Percentiles rank a stretch among this genome's conserved stretches.
These are phyloP conservation scores for Leccinum sublutescens DNA, from an alignment of 768 basidiomycete genomes.

Conservation along the genomic window DNA sequence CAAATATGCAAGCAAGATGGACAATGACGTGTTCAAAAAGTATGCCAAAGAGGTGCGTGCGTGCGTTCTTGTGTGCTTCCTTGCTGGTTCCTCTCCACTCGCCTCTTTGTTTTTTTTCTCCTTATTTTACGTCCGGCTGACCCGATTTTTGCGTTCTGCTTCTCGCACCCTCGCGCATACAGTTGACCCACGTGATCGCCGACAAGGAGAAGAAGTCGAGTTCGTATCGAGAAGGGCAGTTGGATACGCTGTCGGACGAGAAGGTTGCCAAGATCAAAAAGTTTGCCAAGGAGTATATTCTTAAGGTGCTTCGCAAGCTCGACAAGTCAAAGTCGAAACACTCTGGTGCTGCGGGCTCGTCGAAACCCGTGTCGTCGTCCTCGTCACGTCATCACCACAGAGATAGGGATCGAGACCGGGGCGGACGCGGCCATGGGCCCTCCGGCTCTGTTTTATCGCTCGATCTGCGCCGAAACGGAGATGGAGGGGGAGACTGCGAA, in stretches of 20 bases:
- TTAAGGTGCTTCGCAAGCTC: constrained; percentile 70
- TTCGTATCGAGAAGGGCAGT: constrained; percentile 67
- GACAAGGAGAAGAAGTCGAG: constrained; percentile 94
- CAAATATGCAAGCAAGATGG: constrained; percentile 75
- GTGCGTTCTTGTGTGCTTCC: background rate
- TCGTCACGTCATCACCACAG: background rate
- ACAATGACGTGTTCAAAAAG: constrained; percentile 85
- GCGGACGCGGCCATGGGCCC: constrained; percentile 1
- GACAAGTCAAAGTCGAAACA: constrained; percentile 41
- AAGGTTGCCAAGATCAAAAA: constrained; percentile 88
- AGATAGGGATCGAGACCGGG: constrained; percentile 2
- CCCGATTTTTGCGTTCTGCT: background rate
- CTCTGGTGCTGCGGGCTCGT: constrained; percentile 3
- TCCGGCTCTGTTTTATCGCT: constrained; percentile 16
- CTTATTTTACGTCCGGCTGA: background rate
- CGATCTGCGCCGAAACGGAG: constrained; percentile 12
- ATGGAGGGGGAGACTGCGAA: constrained; percentile 8
- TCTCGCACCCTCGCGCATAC: background rate
- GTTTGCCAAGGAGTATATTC: constrained; percentile 88
- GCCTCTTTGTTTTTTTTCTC: background rate
- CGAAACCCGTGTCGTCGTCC: constrained; percentile 22
- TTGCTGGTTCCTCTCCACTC: background rate
- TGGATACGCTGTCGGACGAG: constrained; percentile 81
- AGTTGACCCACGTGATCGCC: constrained; percentile 86
- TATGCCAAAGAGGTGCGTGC: constrained; percentile 86